A percentile compares a stretch with the other conserved stretches of the same genome.
phyloP scores from a whole-genome alignment of 208 protist species.

The Phytomonas sp. region DNA sequence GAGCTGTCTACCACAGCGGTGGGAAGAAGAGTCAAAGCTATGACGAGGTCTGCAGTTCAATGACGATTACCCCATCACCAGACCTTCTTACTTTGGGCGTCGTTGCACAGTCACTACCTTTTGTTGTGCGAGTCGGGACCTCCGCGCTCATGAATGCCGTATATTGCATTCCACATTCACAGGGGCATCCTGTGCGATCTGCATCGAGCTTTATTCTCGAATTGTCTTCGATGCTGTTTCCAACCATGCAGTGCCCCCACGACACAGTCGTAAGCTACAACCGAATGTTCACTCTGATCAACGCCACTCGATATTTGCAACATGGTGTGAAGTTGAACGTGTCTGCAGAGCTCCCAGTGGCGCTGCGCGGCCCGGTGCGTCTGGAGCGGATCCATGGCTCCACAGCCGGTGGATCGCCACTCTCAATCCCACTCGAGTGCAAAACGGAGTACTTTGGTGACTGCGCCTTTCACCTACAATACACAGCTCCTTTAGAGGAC shows the following conservation, averaged over 20 bases:
- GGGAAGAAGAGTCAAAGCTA: neutral
- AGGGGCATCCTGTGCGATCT: slow-evolving; percentile 9
- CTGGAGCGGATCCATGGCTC: slow-evolving; percentile 15
- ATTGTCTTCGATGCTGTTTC: slow-evolving; percentile 50
- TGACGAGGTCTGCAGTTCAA: slow-evolving; percentile 12
- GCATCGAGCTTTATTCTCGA: slow-evolving; percentile 12
- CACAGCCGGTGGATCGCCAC: neutral
- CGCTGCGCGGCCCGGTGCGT: slow-evolving; percentile 29
- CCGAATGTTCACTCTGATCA: slow-evolving; percentile 19
- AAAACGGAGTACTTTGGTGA: slow-evolving; percentile 33
- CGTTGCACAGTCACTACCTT: slow-evolving; percentile 54
- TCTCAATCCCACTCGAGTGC: slow-evolving; percentile 6
- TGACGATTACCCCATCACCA: slow-evolving; percentile 15
- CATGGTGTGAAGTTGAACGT: slow-evolving; percentile 19
- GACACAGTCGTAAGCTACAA: slow-evolving; percentile 29
- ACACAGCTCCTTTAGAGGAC: neutral
- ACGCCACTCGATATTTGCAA: slow-evolving; percentile 15
- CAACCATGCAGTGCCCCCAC: slow-evolving; percentile 20
- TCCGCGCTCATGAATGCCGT: slow-evolving; percentile 30
- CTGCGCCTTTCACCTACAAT: slow-evolving; percentile 26
- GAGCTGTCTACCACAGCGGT: slow-evolving; percentile 7
- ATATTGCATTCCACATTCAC: slow-evolving; percentile 41
- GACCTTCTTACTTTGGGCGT: slow-evolving; percentile 21
- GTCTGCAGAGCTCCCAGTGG: slow-evolving; percentile 30
- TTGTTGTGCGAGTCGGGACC: slow-evolving; percentile 38